phyloP scores from a whole-genome alignment of 2,329 filamentous ascomycete species.

The Ophiostoma quercus region DNA sequence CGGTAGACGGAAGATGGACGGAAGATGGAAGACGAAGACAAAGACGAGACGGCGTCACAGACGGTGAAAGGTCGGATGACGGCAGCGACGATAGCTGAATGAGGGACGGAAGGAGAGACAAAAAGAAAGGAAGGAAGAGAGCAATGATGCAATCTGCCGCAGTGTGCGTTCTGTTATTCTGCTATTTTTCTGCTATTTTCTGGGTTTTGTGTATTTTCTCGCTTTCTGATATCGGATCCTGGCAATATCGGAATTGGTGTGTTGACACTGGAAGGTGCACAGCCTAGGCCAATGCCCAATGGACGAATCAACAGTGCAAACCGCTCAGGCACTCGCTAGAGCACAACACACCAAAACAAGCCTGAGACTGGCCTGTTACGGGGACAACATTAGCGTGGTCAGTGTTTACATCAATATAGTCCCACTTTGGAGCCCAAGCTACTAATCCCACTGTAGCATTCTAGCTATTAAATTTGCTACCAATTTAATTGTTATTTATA shows the following conservation, averaged over 20 bases:
- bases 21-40: too few relatives aligned
- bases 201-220: neutral
- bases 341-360: conserved; percentile 12
- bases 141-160: neutral
- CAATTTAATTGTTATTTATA: too few relatives aligned
- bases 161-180: neutral
- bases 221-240: neutral
- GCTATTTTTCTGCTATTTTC: neutral
- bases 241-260: neutral
- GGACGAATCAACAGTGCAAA: conserved; percentile 8
- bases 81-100: neutral
- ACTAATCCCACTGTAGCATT: neutral
- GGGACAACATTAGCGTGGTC: conserved; percentile 27
- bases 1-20: neutral
- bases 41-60: conserved; percentile 2
- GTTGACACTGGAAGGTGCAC: conserved; percentile 3
- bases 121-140: neutral
- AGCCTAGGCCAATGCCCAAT: neutral
- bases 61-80: conserved; percentile 4
- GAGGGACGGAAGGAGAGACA: neutral
- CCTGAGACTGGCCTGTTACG: conserved; percentile 24
- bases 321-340: neutral
- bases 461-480: neutral
- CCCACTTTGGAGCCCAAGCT: neutral
- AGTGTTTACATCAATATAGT: neutral